These are phyloP conservation scores for Starmerella stigmatis DNA, from an alignment of 805 yeast genomes.

Conservation along the genomic window DNA sequence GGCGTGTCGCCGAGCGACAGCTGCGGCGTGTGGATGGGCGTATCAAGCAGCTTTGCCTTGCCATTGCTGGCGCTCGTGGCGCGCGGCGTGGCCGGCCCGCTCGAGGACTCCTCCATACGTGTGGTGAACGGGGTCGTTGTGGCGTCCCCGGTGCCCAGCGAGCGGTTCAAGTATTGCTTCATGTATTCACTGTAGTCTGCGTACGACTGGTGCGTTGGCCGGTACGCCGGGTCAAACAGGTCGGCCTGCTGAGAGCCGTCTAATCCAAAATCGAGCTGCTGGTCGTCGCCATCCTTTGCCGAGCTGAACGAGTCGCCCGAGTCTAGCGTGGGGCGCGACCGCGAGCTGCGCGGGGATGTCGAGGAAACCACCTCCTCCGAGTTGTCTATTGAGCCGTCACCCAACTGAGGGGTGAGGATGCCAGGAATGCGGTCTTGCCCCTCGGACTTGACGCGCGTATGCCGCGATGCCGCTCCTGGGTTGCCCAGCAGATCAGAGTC, in stretches of 20 bases:
- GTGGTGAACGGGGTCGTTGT: not conserved
- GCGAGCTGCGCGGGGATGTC: constrained; percentile 8
- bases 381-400: not conserved
- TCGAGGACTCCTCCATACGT: not conserved
- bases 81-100: constrained; percentile 2
- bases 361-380: not conserved
- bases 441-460: constrained; percentile 28
- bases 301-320: constrained; percentile 25
- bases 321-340: constrained; percentile 16
- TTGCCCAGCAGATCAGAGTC: not conserved
- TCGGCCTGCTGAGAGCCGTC: not conserved
- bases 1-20: not conserved
- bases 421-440: constrained; percentile 30
- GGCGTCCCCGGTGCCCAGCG: not conserved
- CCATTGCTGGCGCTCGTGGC: not conserved
- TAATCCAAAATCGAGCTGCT: not conserved
- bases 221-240: constrained; percentile 16
- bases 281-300: constrained; percentile 19
- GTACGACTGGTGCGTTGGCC: constrained; percentile 24
- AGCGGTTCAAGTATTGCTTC: constrained; percentile 21
- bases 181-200: constrained; percentile 27
- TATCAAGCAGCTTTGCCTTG: constrained; percentile 17
- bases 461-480: not conserved
- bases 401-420: constrained; percentile 16
- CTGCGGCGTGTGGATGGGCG: constrained; percentile 19